Evolutionary conservation across 306 rosid genomes (phyloP).

Genomic region (Glycine latifolia): DNA sequence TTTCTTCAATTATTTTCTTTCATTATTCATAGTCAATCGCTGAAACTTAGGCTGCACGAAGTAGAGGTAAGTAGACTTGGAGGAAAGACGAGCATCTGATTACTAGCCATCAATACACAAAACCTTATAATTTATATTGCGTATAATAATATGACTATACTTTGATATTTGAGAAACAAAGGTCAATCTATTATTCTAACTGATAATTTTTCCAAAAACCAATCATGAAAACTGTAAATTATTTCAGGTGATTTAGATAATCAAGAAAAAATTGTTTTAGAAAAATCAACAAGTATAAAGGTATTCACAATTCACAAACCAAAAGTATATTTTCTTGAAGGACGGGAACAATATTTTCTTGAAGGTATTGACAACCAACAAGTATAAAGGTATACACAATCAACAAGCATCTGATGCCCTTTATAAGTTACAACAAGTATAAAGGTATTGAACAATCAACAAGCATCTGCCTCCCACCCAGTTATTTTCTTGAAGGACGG

Average conservation of each 20-base stretch:
- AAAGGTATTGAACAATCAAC: no score
- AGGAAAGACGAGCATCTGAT: constrained; percentile 7
- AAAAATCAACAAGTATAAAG: constrained; percentile 31
- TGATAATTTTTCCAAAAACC: constrained; percentile 16
- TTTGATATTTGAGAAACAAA: constrained; percentile 39
- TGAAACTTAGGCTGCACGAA: constrained; percentile 28
- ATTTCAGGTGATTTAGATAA: constrained; percentile 12
- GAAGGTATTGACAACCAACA: no score
- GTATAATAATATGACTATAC: constrained; percentile 27
- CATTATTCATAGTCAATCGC: constrained; percentile 10
- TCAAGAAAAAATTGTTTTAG: constrained; percentile 10
- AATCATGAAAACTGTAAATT: constrained; percentile 29
- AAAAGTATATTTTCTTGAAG: no score
- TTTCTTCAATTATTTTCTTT: constrained; percentile 24
- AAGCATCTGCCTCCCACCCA: constrained; percentile 20
- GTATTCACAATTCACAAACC: constrained; percentile 13
- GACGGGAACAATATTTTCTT: no score
- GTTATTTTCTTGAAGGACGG: constrained; percentile 25
- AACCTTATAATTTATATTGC: not conserved
- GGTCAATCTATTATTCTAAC: constrained; percentile 14
- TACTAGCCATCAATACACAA: constrained; percentile 31
- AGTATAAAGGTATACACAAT: constrained; percentile 17
- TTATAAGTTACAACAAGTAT: constrained; percentile 5
- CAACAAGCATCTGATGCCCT: not conserved
- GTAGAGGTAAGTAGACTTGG: constrained; percentile 17